Percentiles rank a stretch among this genome's conserved stretches.
phyloP scores from a whole-genome alignment of 2,329 filamentous ascomycete genomes.

The Blumeriella jaapii region DNA sequence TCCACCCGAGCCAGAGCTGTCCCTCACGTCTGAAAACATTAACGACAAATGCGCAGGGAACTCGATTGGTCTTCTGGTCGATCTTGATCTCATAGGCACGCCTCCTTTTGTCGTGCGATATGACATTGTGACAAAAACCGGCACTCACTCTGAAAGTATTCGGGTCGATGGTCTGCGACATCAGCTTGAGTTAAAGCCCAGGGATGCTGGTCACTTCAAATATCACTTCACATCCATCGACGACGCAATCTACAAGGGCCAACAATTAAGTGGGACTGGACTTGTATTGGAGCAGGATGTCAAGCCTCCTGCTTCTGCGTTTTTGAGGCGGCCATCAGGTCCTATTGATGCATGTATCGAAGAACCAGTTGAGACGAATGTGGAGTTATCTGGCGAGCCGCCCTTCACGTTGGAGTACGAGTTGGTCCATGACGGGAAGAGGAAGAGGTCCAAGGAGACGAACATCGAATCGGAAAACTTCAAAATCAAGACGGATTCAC shows the following conservation, averaged over 20 bases:
- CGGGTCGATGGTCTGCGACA: conserved; percentile 61
- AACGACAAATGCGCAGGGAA: conserved; percentile 93
- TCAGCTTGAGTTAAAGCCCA: conserved; percentile 75
- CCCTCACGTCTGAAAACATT: conserved; percentile 66
- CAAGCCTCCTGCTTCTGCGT: conserved; percentile 80
- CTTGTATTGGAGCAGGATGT: conserved; percentile 75
- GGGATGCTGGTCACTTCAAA: conserved; percentile 70
- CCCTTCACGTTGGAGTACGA: conserved; percentile 92
- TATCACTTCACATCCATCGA: conserved; percentile 75
- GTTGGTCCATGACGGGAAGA: conserved; percentile 77
- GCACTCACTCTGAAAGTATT: conserved; percentile 33
- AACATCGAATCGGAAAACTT: conserved; percentile 51
- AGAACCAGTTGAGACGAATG: conserved; percentile 62
- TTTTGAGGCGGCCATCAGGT: conserved; percentile 44
- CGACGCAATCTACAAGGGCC: conserved; percentile 67
- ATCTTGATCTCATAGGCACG: conserved; percentile 81
- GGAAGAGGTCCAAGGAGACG: conserved; percentile 54
- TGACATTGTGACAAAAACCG: conserved; percentile 51
- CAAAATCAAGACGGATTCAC: conserved; percentile 62
- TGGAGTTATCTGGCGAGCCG: conserved; percentile 67
- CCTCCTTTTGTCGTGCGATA: conserved; percentile 84
- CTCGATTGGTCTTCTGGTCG: conserved; percentile 79
- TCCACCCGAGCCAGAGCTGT: conserved; percentile 72
- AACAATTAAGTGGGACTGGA: conserved; percentile 48
- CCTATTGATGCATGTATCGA: conserved; percentile 68